Conservation (phyloP, 345 rosid species). For the Microthlaspi erraticum region DNA sequence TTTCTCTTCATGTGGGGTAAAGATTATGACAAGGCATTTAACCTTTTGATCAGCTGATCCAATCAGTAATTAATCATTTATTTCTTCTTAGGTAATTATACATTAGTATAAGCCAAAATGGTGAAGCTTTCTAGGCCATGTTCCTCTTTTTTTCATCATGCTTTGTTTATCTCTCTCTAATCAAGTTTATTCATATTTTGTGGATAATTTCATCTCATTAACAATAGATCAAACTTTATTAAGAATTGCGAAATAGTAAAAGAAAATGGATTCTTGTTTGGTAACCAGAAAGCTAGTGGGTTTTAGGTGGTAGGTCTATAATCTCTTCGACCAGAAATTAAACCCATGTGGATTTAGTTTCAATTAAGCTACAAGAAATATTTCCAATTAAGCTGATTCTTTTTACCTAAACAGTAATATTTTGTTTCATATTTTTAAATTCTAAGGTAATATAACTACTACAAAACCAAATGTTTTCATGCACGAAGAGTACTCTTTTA, state of each 20-base stretch:
- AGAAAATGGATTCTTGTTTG: neutral
- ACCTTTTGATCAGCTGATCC: slow-evolving; percentile 39
- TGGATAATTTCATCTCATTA: slow-evolving; percentile 1
- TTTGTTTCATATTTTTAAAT: neutral
- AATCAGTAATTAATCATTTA: slow-evolving; percentile 46
- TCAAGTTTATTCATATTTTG: slow-evolving; percentile 15
- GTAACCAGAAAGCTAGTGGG: neutral
- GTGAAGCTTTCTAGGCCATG: slow-evolving; percentile 40
- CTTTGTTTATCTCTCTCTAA: slow-evolving; percentile 6
- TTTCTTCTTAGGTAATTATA: slow-evolving; percentile 12
- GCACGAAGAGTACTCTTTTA: neutral
- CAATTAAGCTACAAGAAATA: neutral
- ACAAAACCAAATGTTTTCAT: neutral
- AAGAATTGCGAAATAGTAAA: neutral
- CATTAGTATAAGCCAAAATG: slow-evolving; percentile 22
- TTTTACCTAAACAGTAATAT: neutral
- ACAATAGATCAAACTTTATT: slow-evolving; percentile 1
- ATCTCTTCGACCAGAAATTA: neutral
- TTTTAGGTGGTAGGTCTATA: too few relatives aligned
- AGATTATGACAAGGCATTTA: slow-evolving; percentile 25
- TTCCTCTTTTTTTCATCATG: slow-evolving; percentile 14
- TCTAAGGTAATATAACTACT: neutral
- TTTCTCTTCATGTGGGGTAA: neutral
- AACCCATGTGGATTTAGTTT: neutral
- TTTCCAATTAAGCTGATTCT: neutral